These are phyloP conservation scores for Exophiala phaeomuriformis DNA, from an alignment of 2,329 filamentous ascomycete genomes.

Conservation along the genomic window DNA sequence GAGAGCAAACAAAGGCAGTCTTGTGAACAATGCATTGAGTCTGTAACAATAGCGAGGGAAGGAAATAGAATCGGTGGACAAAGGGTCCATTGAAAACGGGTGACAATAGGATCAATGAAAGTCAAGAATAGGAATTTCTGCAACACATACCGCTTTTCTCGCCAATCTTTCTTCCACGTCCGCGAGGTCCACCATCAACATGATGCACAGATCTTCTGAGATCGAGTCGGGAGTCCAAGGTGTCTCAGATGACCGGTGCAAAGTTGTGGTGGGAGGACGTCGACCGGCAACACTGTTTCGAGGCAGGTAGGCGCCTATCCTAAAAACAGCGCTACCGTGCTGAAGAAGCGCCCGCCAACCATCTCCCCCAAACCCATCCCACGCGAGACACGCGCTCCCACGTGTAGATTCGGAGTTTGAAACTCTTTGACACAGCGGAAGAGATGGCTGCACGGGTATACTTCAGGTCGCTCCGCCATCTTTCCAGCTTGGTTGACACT, in stretches of 20 bases:
- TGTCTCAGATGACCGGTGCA: constrained; percentile 18
- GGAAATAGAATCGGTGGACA: constrained; percentile 8
- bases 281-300: constrained; percentile 20
- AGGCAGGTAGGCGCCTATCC: constrained; percentile 20
- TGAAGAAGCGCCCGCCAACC: constrained; percentile 26
- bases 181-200: constrained; percentile 18
- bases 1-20: constrained; percentile 21
- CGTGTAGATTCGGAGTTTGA: constrained; percentile 12
- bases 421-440: constrained; percentile 7
- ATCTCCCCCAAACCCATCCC: constrained; percentile 10
- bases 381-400: constrained; percentile 24
- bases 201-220: constrained; percentile 11
- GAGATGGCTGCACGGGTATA: constrained; percentile 7
- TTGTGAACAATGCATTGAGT: constrained; percentile 13
- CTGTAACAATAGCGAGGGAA: constrained; percentile 11
- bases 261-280: constrained; percentile 16
- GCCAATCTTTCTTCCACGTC: constrained; percentile 10
- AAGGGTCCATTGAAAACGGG: constrained; percentile 2
- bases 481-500: constrained; percentile 9
- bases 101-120: constrained; percentile 20
- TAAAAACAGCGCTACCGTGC: constrained; percentile 23
- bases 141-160: constrained; percentile 19
- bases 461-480: constrained; percentile 18
- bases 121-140: constrained; percentile 12
- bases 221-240: background rate